Conservation (phyloP, 345 rosid species). For the Dipteronia dyeriana region DNA sequence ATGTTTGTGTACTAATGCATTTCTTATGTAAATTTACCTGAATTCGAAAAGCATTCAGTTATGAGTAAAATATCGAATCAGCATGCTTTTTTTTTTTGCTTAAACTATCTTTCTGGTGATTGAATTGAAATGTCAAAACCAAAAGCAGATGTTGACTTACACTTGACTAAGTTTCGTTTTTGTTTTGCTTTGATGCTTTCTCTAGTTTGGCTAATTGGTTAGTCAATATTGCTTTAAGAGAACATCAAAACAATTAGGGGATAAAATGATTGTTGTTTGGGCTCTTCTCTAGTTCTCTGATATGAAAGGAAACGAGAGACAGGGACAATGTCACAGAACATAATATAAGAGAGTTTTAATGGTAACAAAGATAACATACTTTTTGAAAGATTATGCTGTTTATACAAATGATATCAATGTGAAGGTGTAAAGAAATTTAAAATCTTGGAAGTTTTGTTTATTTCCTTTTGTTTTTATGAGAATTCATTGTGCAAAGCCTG, state of each 20-base stretch:
- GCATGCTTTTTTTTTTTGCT: background rate
- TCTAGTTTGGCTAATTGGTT: background rate
- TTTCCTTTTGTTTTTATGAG: background rate
- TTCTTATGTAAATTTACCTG: too few species aligned
- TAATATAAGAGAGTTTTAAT: slow-evolving; percentile 6
- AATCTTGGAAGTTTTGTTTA: background rate
- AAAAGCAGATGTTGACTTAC: background rate
- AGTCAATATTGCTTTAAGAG: slow-evolving; percentile 5
- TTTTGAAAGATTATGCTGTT: background rate
- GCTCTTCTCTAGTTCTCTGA: background rate
- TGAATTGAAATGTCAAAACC: background rate
- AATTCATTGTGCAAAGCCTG: background rate
- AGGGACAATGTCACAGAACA: background rate
- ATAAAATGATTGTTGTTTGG: background rate
- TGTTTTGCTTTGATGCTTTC: background rate
- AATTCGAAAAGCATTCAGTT: too few species aligned
- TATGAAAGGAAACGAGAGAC: background rate
- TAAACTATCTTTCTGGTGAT: background rate
- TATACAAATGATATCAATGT: slow-evolving; percentile 15
- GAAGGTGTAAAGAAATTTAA: background rate
- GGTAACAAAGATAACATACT: slow-evolving; percentile 13
- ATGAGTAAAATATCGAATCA: background rate
- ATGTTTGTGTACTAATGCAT: too few species aligned
- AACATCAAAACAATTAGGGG: slow-evolving; percentile 11
- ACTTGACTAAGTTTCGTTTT: too few species aligned